Percentiles rank a stretch among this genome's conserved stretches.
Evolutionary conservation across 192 early-diverging fungal species (phyloP).

Genomic region (Coemansia sp.): DNA sequence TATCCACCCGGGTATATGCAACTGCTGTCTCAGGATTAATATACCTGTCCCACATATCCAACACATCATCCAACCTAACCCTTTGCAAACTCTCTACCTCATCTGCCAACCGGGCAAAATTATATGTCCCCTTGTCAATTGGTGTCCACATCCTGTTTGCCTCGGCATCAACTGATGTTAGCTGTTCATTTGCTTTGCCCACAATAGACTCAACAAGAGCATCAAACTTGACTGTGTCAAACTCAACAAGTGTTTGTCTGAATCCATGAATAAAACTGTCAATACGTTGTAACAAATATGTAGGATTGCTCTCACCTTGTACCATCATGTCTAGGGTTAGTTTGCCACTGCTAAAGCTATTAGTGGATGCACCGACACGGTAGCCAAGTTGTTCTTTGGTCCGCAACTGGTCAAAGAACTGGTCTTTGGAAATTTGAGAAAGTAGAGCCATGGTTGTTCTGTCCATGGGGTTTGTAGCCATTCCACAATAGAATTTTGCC

Average conservation of each 20-base stretch:
- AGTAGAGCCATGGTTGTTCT: constrained; percentile 63
- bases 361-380: background rate
- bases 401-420: constrained; percentile 83
- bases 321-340: constrained; percentile 64
- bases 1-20: constrained; percentile 25
- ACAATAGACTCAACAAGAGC: constrained; percentile 43
- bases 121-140: background rate
- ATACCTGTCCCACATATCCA: constrained; percentile 25
- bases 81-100: background rate
- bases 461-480: constrained; percentile 55
- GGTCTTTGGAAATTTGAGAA: constrained; percentile 70
- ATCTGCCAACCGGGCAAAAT: background rate
- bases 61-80: constrained; percentile 1
- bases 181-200: background rate
- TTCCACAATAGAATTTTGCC: constrained; percentile 75
- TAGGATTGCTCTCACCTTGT: constrained; percentile 77
- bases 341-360: background rate
- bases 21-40: constrained; percentile 21
- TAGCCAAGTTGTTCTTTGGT: constrained; percentile 87
- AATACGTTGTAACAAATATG: constrained; percentile 72
- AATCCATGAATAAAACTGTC: constrained; percentile 68
- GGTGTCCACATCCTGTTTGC: background rate
- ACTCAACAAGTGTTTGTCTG: constrained; percentile 8
- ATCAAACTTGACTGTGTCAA: constrained; percentile 50
- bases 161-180: background rate